Conservation (phyloP, 2,329 filamentous ascomycete genomes). For the Phialocephala sp. region DNA sequence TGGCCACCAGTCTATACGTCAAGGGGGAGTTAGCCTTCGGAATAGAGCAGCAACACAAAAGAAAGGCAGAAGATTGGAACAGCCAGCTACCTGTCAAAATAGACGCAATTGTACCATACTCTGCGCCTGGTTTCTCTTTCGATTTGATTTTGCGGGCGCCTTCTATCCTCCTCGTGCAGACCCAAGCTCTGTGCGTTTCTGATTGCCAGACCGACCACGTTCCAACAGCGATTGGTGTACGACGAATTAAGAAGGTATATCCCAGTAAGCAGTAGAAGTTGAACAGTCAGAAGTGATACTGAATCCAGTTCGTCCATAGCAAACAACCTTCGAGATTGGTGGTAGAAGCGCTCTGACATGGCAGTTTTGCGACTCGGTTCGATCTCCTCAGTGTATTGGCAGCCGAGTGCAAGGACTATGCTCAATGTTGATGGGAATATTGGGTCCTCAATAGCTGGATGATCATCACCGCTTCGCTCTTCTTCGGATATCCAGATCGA, state of each 20-base stretch:
- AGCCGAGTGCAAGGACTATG: constrained; percentile 42
- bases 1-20: constrained; percentile 33
- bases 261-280: constrained; percentile 41
- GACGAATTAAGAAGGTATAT: constrained; percentile 42
- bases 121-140: constrained; percentile 41
- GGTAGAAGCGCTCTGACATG: constrained; percentile 40
- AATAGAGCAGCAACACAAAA: background rate
- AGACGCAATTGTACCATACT: constrained; percentile 43
- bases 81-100: constrained; percentile 39
- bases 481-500: constrained; percentile 23
- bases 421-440: constrained; percentile 40
- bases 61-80: background rate
- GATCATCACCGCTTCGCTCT: background rate
- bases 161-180: constrained; percentile 30
- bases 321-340: constrained; percentile 37
- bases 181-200: constrained; percentile 42
- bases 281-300: constrained; percentile 38
- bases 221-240: constrained; percentile 43
- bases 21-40: background rate
- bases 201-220: constrained; percentile 40
- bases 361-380: constrained; percentile 14
- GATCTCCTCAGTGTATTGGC: constrained; percentile 34
- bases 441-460: constrained; percentile 18
- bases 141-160: constrained; percentile 30
- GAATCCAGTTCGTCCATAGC: constrained; percentile 40